Conservation (phyloP, 139 green algal genomes). For the Chlorella ohadii region DNA sequence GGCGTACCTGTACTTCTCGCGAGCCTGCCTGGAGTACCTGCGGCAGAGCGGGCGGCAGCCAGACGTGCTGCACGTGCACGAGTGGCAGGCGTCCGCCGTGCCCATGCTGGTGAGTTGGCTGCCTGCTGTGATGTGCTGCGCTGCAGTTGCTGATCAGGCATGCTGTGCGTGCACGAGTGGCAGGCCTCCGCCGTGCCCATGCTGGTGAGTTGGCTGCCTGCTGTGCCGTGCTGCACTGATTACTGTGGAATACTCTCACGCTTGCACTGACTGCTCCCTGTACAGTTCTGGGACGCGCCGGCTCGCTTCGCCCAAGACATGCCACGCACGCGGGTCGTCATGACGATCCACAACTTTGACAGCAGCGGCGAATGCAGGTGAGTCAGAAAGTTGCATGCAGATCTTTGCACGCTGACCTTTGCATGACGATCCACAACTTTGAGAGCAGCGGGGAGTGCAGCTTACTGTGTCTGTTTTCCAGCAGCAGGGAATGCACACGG, state of each 20-base stretch:
- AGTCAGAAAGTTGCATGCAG: no score
- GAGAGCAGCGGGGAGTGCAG: constrained; percentile 86
- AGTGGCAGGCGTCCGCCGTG: constrained; percentile 89
- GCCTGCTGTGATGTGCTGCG: no score
- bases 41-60: constrained; percentile 47
- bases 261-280: no score
- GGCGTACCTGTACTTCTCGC: constrained; percentile 96
- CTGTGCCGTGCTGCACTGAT: no score
- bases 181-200: constrained; percentile 79
- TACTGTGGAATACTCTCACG: no score
- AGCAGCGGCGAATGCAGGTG: no score
- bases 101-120: constrained; percentile 60
- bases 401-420: no score
- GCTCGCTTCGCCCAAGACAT: constrained; percentile 51
- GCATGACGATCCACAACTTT: constrained; percentile 97
- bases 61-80: constrained; percentile 88
- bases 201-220: constrained; percentile 40
- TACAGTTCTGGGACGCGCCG: constrained; percentile 77
- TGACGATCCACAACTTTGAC: constrained; percentile 98
- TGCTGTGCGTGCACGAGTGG: constrained; percentile 96
- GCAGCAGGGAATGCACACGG: no score
- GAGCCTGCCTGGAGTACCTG: constrained; percentile 90
- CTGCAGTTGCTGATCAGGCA: no score
- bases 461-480: no score
- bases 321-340: constrained; percentile 60